Evolutionary conservation across 2,329 filamentous ascomycete species (phyloP), one percentile per base, ranked within the genome.

Genomic region (Paracamarosporium sp.): DNA sequence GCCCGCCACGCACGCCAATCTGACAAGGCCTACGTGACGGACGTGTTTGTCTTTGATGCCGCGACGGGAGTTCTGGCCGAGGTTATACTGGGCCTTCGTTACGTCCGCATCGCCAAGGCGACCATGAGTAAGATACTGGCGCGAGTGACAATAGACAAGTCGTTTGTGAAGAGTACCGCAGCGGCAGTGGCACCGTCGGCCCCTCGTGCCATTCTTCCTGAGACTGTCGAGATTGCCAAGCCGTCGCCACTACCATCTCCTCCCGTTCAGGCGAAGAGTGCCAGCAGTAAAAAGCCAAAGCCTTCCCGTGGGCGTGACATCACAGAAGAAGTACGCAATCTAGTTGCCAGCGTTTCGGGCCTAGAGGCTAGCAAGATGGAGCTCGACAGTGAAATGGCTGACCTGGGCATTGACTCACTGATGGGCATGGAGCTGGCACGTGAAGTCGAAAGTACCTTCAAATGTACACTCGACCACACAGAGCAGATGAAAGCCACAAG

Each of bases 371-470:
- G 62, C 3, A 61, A 69, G 15, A 55, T 70, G n/a, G 56, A 50
- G 35, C 54, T 60, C 3, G 63, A 68, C 15, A 51, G 61, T 2
- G 57, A 65, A 7, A 57, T 78, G 24, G 66, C 59, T 7, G 74
- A 77, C 28, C 55, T 79, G 11, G 77, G 78, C 1, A 66, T 79
- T 12, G 77, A 79, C 53, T 79, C 77, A 7, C 61, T 79, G 9
- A 67, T 78, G 62, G 69, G 60, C 1, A 76, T 69, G 25, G 77
- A 79, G 52, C 57, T 79, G 20, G 54, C 66, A 5, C 56, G 57
- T 13, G 75, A 77, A 15, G 68, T 78, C 17, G 54, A 62, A 35
- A 40, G 7, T 13, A 33, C 33, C 4, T 65, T 67, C 41, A 50
- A 59, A 9, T 59, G 50, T 38, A 50, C 56, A 3, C 25, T 63